Percentiles rank a stretch among this genome's conserved stretches.
Conservation (phyloP, 192 early-diverging fungal species). For the Ambispora gerdemannii region DNA sequence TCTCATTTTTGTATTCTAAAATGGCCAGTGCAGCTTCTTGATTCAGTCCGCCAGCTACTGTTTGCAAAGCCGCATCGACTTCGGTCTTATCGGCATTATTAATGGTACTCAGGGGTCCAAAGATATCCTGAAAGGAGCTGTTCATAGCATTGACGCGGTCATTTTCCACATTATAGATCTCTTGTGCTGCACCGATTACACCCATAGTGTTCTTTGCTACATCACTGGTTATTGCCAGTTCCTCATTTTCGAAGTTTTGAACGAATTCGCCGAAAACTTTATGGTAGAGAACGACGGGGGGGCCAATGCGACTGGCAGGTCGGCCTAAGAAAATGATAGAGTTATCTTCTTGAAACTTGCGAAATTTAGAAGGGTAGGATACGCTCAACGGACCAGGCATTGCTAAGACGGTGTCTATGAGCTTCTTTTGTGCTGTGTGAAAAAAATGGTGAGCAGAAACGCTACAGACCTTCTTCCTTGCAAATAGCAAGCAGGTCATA, state of each 20-base stretch:
- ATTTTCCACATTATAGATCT: neutral
- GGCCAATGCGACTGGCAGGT: neutral
- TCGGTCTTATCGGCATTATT: neutral
- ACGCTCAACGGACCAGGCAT: neutral
- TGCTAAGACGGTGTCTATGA: too few relatives aligned
- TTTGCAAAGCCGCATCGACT: neutral
- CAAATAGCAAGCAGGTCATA: too few relatives aligned
- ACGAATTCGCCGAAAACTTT: neutral
- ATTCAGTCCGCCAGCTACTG: neutral
- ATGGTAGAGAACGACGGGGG: neutral
- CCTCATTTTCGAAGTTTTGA: neutral
- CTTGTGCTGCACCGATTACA: neutral
- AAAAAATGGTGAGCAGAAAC: too few relatives aligned
- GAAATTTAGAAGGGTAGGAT: neutral
- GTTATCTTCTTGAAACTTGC: neutral
- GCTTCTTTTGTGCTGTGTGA: too few relatives aligned
- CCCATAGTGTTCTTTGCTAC: neutral
- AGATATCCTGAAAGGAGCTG: neutral
- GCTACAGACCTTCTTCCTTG: too few relatives aligned
- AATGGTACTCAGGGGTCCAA: neutral
- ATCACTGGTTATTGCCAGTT: neutral
- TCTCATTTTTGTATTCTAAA: neutral
- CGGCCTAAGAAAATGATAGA: neutral
- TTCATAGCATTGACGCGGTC: neutral
- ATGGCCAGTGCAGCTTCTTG: neutral